These are phyloP conservation scores for Dothistroma pini DNA, from an alignment of 2,329 filamentous ascomycete species.

Conservation along the genomic window DNA sequence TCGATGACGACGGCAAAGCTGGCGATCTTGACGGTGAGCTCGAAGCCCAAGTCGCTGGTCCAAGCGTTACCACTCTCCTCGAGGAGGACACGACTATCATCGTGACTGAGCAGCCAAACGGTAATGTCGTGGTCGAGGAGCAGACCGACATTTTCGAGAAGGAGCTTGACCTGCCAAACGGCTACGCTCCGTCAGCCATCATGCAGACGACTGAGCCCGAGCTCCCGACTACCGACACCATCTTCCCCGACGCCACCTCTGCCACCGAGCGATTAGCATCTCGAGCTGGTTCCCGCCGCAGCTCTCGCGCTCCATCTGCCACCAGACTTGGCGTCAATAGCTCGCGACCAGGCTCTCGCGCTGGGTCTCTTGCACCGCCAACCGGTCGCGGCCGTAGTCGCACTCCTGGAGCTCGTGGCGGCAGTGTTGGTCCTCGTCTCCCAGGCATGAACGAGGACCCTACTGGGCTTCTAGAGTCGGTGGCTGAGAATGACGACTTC, in stretches of 20 bases:
- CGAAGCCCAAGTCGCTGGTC: neutral
- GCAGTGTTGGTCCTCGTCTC: constrained; percentile 5
- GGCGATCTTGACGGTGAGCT: neutral
- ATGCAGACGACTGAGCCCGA: constrained; percentile 10
- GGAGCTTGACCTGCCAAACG: constrained; percentile 3
- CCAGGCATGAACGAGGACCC: constrained; percentile 4
- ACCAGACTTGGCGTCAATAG: constrained; percentile 1
- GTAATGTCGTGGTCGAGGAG: constrained; percentile 28
- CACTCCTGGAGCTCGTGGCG: constrained; percentile 16
- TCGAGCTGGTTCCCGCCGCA: constrained; percentile 15
- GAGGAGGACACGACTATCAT: constrained; percentile 2
- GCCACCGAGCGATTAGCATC: constrained; percentile 9
- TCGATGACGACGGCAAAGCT: constrained; percentile 15
- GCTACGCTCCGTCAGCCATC: constrained; percentile 6
- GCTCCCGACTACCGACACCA: constrained; percentile 15
- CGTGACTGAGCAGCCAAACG: constrained; percentile 10
- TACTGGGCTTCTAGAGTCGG: neutral
- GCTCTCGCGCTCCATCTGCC: constrained; percentile 11
- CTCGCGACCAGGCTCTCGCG: constrained; percentile 16
- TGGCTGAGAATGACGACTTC: neutral
- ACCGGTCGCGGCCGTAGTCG: constrained; percentile 14
- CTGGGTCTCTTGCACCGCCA: constrained; percentile 12
- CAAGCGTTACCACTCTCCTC: neutral
- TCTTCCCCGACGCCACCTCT: constrained; percentile 12
- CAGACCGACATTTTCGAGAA: constrained; percentile 36